Evolutionary conservation across 192 early-diverging fungal species (phyloP).

Genomic region (Dissophora globulifera): DNA sequence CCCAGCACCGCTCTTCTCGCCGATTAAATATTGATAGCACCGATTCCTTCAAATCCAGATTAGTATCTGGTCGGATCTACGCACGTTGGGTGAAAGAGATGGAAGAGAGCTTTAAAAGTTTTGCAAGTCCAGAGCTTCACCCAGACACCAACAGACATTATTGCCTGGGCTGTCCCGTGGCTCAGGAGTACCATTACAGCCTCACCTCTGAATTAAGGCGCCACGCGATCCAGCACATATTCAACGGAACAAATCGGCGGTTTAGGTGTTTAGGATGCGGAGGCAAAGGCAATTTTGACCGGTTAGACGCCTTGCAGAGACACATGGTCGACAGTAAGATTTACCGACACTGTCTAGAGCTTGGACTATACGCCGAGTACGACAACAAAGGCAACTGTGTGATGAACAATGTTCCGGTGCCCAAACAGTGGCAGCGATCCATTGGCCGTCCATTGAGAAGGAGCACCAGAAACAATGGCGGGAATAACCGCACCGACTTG

Average conservation of each 20-base stretch:
- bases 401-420: too few species aligned
- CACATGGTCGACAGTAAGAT: neutral
- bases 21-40: too few species aligned
- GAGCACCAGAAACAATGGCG: too few species aligned
- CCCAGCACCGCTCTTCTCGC: too few species aligned
- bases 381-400: neutral
- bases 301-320: slow-evolving; percentile 8
- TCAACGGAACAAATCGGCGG: neutral
- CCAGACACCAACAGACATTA: neutral
- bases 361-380: neutral
- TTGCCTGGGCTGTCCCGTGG: slow-evolving; percentile 5
- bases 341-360: neutral
- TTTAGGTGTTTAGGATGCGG: slow-evolving; percentile 1
- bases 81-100: too few species aligned
- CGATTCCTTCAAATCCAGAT: too few species aligned
- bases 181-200: neutral
- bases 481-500: too few species aligned
- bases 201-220: neutral
- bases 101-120: neutral
- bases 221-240: slow-evolving; percentile 2
- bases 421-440: too few species aligned
- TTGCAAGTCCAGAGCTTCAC: neutral
- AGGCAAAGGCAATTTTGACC: neutral
- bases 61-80: too few species aligned
- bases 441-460: too few species aligned